These are phyloP conservation scores for Xylaria acuta DNA, from an alignment of 495 filamentous ascomycete genomes.

Conservation along the genomic window DNA sequence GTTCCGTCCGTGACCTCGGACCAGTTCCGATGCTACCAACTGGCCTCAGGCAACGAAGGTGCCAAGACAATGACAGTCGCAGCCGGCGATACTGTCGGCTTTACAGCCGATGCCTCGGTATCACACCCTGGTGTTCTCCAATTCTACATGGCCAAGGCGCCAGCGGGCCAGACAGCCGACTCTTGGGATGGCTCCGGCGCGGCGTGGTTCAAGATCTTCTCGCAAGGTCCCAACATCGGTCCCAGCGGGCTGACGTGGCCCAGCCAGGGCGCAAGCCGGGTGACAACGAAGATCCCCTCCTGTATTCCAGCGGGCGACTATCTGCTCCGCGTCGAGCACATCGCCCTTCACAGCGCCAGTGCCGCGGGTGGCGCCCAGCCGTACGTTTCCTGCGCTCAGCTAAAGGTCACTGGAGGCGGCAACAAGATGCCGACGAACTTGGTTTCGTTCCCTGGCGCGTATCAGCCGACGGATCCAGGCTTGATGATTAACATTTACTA, in stretches of 20 bases:
- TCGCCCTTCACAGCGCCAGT: conserved; percentile 57
- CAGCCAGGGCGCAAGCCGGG: conserved; percentile 40
- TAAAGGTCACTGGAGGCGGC: conserved; percentile 43
- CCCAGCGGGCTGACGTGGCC: conserved; percentile 47
- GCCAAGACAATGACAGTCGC: conserved; percentile 47
- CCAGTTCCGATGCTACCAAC: conserved; percentile 53
- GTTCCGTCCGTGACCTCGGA: conserved; percentile 52
- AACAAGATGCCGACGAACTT: conserved; percentile 39
- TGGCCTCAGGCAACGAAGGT: conserved; percentile 43
- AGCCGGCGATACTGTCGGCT: conserved; percentile 51
- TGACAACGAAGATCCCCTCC: conserved; percentile 54
- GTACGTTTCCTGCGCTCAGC: conserved; percentile 51
- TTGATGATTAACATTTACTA: conserved; percentile 49
- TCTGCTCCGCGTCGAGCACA: conserved; percentile 65
- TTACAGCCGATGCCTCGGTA: conserved; percentile 48
- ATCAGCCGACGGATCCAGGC: conserved; percentile 43
- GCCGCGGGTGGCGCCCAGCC: conserved; percentile 55
- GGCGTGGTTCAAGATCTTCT: conserved; percentile 58
- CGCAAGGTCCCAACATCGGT: conserved; percentile 46
- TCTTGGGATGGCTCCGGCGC: conserved; percentile 53
- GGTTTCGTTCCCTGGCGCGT: conserved; percentile 45
- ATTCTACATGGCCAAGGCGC: conserved; percentile 55
- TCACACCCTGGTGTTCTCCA: conserved; percentile 50
- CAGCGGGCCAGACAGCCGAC: conserved; percentile 46
- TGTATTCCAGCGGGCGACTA: conserved; percentile 61